Evolutionary conservation across 495 filamentous ascomycete species (phyloP).

Genomic region (Rostrohypoxylon terebratum): DNA sequence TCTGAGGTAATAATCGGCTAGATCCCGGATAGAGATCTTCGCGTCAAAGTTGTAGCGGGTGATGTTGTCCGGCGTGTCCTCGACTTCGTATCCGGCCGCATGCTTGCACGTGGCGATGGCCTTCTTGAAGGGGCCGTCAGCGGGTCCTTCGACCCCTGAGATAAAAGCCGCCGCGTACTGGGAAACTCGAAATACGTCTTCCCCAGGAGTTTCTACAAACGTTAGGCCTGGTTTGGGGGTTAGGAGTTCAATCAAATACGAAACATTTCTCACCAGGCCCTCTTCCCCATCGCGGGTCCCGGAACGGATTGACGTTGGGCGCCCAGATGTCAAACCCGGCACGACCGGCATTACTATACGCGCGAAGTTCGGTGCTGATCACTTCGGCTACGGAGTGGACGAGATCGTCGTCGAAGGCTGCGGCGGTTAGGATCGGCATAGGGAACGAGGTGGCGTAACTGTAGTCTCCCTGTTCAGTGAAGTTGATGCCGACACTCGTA

Average conservation of each 20-base stretch:
- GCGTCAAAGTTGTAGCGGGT: conserved; percentile 8
- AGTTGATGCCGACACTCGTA: neutral
- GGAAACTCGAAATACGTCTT: conserved; percentile 1
- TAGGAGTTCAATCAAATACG: neutral
- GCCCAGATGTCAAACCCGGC: conserved; percentile 6
- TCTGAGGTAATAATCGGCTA: neutral
- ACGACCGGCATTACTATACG: conserved; percentile 2
- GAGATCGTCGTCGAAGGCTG: conserved; percentile 8
- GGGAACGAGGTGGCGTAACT: conserved; percentile 2
- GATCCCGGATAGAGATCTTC: neutral
- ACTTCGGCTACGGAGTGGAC: neutral
- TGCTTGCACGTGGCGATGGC: conserved; percentile 13
- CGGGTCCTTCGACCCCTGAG: neutral
- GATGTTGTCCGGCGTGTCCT: conserved; percentile 1
- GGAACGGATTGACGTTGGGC: conserved; percentile 5
- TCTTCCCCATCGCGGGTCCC: conserved; percentile 12
- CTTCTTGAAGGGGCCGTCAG: neutral
- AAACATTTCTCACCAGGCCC: conserved; percentile 4
- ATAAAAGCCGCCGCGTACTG: neutral
- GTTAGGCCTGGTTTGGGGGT: neutral
- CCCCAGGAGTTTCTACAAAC: conserved; percentile 1
- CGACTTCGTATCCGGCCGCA: neutral
- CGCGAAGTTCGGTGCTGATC: conserved; percentile 11
- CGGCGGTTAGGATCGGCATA: conserved; percentile 6
- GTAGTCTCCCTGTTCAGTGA: neutral